Conservation (phyloP, 169 alveolate genomes). For the Plasmodium vivax region DNA sequence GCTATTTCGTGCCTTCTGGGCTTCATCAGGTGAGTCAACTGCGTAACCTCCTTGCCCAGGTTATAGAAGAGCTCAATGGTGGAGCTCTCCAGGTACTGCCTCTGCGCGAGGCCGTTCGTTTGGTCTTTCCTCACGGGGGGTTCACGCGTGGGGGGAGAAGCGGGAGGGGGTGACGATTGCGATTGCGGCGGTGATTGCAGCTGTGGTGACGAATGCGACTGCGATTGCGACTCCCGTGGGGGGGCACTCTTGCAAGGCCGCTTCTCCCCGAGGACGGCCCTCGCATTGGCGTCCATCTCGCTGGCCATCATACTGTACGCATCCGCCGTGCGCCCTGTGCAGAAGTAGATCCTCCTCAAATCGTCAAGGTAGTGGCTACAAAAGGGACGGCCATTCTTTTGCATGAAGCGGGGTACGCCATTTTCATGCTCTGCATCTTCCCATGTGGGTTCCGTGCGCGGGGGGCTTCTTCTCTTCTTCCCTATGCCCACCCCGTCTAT, state of each 20-base stretch:
- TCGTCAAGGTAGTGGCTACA: not conserved
- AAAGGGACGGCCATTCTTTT: not conserved
- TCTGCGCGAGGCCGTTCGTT: not conserved
- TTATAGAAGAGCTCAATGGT: constrained; percentile 18
- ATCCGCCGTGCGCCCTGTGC: not conserved
- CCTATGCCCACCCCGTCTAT: not conserved
- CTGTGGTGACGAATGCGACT: not conserved
- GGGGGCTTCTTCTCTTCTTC: not conserved
- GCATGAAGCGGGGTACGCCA: not conserved
- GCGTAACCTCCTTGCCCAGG: constrained; percentile 26
- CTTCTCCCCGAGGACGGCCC: not conserved
- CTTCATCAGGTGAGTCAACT: constrained; percentile 20
- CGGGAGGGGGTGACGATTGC: too few relatives aligned
- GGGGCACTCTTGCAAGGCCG: not conserved
- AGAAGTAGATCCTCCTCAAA: not conserved
- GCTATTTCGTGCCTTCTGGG: constrained; percentile 30
- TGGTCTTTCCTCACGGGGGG: not conserved
- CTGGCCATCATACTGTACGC: not conserved
- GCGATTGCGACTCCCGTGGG: not conserved
- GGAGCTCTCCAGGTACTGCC: constrained; percentile 12
- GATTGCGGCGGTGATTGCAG: too few relatives aligned
- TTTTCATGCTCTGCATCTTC: not conserved
- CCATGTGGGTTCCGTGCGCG: not conserved
- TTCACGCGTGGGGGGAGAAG: not conserved
- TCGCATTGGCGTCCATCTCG: not conserved